Base-by-base conservation (phyloP, 2,329 filamentous ascomycete genomes). In the Esteya vermicola region DNA sequence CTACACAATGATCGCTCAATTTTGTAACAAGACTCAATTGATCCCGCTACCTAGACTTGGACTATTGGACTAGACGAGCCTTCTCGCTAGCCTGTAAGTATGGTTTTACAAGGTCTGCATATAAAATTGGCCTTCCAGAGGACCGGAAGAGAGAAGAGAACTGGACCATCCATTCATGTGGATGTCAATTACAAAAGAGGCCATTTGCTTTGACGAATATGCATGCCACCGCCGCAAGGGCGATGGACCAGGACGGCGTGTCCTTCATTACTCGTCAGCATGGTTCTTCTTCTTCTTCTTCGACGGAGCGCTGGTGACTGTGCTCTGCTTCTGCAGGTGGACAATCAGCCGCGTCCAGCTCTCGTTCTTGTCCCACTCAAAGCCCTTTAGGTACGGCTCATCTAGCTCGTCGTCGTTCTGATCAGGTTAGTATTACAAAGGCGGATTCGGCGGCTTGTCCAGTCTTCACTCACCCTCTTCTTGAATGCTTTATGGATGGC, bases 401-500 rank as follows among this genome's bases (percentile, higher is more conserved):
- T 89, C 83, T 45, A 96, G 70, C 60, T 95, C 89, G 58, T 96
- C 89, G 54, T 96, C 89, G 45, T 81, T 73, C 88, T 94, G 52
- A n/a, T 46, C 41, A 22, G 2, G 12, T 28, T 36, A 25, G 30
- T 14, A 39, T n/a, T 14, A 6, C 13, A 38, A n/a, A 27, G 16
- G 9, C n/a, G 20, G 8, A 13, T 19, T 16, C 2, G 9, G 20
- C 10, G 12, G 13, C 35, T 32, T 27, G 34, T 38, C 27, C 26
- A 33, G 28, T 14, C n/a, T 4, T 19, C 6, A 60, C 76, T 52
- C 63, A 88, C 89, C 75, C 88, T 81, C 77, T 95, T 95, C 75
- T 93, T 93, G 71, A 85, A 93, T 52, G 83, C 75, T 70, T 94
- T 95, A 72, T 94, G 71, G 63, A 96, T 95, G 54, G 85, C 89